phyloP scores from a whole-genome alignment of 2,329 filamentous ascomycete species.

The Endoconidiophora polonica region DNA sequence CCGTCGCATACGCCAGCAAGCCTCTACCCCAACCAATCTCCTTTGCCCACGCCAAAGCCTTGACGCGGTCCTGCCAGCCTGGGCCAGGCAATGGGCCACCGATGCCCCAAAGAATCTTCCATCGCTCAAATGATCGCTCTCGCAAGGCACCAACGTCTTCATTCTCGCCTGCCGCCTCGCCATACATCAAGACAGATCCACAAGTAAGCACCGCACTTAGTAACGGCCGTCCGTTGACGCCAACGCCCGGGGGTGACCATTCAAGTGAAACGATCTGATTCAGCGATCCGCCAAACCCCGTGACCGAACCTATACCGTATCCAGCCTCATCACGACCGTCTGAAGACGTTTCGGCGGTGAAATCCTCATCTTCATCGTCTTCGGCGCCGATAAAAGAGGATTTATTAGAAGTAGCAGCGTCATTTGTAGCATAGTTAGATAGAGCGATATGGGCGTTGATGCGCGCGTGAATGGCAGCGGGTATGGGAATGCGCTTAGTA shows the following conservation, averaged over 20 bases:
- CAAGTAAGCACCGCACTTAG: constrained; percentile 33
- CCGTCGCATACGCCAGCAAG: constrained; percentile 35
- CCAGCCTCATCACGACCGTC: constrained; percentile 23
- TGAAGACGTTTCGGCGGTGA: constrained; percentile 17
- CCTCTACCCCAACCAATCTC: constrained; percentile 25
- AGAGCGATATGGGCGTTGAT: constrained; percentile 9
- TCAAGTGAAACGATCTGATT: constrained; percentile 37
- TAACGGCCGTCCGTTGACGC: constrained; percentile 34
- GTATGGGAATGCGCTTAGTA: constrained; percentile 13
- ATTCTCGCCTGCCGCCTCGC: constrained; percentile 23
- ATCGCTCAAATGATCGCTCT: constrained; percentile 28
- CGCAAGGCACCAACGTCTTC: constrained; percentile 19
- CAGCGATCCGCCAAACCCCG: constrained; percentile 32
- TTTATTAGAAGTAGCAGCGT: neutral
- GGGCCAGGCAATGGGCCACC: constrained; percentile 30
- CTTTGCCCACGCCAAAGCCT: constrained; percentile 36
- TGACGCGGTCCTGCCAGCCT: constrained; percentile 26
- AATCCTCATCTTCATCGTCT: constrained; percentile 16
- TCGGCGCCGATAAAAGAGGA: constrained; percentile 1
- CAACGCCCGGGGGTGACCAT: constrained; percentile 44
- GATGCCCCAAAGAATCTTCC: constrained; percentile 39
- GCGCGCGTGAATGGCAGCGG: constrained; percentile 10
- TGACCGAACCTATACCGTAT: constrained; percentile 29
- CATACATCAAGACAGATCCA: constrained; percentile 34
- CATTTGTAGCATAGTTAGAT: neutral